A percentile compares a stretch with the other conserved stretches of the same genome.
These are phyloP conservation scores for Fusarium bulbicola DNA, from an alignment of 2,329 filamentous ascomycete species.

Conservation along the genomic window DNA sequence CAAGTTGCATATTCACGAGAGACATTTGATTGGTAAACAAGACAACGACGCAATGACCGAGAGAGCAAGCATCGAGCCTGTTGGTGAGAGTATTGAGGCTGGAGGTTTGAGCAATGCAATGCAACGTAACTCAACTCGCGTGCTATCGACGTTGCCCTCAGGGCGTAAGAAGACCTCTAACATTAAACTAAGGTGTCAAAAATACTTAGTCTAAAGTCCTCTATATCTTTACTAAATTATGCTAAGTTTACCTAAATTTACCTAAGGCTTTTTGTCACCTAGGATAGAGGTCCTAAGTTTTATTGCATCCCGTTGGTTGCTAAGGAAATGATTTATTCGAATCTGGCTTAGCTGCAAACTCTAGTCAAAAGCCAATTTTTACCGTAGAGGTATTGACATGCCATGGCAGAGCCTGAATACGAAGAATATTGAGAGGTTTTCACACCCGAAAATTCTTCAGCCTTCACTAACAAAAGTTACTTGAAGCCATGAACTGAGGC, in stretches of 20 bases:
- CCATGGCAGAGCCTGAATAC: not conserved
- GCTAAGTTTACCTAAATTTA: too few species aligned
- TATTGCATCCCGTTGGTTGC: not conserved
- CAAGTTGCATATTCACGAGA: not conserved
- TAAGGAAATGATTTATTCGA: constrained; percentile 22
- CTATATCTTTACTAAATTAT: too few species aligned
- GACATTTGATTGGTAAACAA: not conserved
- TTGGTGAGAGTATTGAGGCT: not conserved
- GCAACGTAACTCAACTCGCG: not conserved
- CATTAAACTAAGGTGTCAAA: too few species aligned
- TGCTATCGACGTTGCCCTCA: not conserved
- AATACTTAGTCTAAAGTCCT: too few species aligned
- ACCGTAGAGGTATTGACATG: not conserved
- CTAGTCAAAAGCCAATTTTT: constrained; percentile 20
- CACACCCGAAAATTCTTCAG: not conserved
- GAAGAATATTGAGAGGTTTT: not conserved
- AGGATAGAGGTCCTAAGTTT: too few species aligned
- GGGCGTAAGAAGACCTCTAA: too few species aligned
- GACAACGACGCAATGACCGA: not conserved
- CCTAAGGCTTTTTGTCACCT: too few species aligned
- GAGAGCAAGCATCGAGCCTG: constrained; percentile 4
- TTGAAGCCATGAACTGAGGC: not conserved
- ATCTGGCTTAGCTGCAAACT: constrained; percentile 20
- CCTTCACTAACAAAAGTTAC: not conserved
- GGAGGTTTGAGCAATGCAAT: not conserved